These are phyloP conservation scores for Diospyros lotus DNA, from an alignment of 148 eudicot species.

Conservation along the genomic window DNA sequence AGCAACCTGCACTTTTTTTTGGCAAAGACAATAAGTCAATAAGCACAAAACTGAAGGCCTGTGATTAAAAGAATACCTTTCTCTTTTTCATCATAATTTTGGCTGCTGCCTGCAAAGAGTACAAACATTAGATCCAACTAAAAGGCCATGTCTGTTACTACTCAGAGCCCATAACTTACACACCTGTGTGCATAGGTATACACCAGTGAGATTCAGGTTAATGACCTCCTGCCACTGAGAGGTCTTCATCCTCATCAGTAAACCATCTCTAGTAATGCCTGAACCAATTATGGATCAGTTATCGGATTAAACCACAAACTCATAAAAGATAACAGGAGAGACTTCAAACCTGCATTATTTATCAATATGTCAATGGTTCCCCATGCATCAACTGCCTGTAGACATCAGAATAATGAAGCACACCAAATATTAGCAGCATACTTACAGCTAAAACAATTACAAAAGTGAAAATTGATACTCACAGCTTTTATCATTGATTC, in stretches of 20 bases:
- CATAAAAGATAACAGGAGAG: constrained; percentile 1
- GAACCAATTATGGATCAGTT: constrained; percentile 16
- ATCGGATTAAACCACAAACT: background rate
- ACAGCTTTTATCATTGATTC: constrained; percentile 93
- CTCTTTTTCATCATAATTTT: constrained; percentile 83
- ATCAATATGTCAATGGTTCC: constrained; percentile 90
- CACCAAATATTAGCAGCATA: constrained; percentile 8
- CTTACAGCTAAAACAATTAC: background rate
- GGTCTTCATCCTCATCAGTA: constrained; percentile 90
- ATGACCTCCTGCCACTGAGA: constrained; percentile 94
- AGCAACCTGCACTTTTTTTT: no score
- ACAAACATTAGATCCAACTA: background rate
- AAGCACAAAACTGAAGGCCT: background rate
- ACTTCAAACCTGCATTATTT: constrained; percentile 79
- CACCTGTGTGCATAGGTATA: constrained; percentile 90
- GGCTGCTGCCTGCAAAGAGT: constrained; percentile 69
- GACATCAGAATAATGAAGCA: constrained; percentile 9
- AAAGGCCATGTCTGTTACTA: background rate
- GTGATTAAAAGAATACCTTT: constrained; percentile 43
- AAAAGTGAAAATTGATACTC: constrained; percentile 24
- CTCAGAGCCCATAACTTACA: constrained; percentile 5
- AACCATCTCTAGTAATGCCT: constrained; percentile 93
- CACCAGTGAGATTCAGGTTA: constrained; percentile 92
- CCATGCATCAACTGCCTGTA: constrained; percentile 91
- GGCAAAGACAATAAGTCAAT: background rate